A percentile compares a stretch with the other conserved stretches of the same genome.
phyloP scores from a whole-genome alignment of 345 rosid genomes.

The Trapa incisa region DNA sequence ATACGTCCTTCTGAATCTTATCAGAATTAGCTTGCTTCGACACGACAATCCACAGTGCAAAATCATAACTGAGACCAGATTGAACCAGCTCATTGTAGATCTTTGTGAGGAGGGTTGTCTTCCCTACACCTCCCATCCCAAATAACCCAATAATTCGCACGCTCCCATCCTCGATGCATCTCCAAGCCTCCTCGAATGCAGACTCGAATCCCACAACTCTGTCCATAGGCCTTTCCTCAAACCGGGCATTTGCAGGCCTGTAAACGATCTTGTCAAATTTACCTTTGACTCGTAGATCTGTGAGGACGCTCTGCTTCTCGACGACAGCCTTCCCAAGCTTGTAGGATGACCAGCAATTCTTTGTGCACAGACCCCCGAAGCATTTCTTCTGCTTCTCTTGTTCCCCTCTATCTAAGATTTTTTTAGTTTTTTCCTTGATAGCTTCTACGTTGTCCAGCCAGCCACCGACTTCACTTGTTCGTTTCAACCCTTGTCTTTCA shows the following conservation, averaged over 20 bases:
- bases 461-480: not conserved
- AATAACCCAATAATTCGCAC: constrained; percentile 11
- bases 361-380: constrained; percentile 7
- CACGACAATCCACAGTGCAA: constrained; percentile 10
- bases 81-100: constrained; percentile 6
- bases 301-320: not conserved
- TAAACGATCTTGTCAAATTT: not conserved
- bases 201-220: not conserved
- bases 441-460: constrained; percentile 4
- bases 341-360: constrained; percentile 11
- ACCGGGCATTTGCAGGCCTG: not conserved
- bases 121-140: constrained; percentile 18
- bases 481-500: not conserved
- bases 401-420: constrained; percentile 2
- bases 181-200: not conserved
- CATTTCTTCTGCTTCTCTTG: constrained; percentile 12
- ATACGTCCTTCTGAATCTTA: constrained; percentile 2
- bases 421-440: not conserved
- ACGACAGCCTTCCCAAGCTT: constrained; percentile 12
- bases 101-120: constrained; percentile 13
- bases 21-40: not conserved
- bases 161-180: not conserved
- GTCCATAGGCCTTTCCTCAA: not conserved
- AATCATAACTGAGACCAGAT: constrained; percentile 1
- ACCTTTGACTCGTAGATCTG: not conserved